Conservation (phyloP, 352 stramenopile species). For the Phytopythium oedochilum region DNA sequence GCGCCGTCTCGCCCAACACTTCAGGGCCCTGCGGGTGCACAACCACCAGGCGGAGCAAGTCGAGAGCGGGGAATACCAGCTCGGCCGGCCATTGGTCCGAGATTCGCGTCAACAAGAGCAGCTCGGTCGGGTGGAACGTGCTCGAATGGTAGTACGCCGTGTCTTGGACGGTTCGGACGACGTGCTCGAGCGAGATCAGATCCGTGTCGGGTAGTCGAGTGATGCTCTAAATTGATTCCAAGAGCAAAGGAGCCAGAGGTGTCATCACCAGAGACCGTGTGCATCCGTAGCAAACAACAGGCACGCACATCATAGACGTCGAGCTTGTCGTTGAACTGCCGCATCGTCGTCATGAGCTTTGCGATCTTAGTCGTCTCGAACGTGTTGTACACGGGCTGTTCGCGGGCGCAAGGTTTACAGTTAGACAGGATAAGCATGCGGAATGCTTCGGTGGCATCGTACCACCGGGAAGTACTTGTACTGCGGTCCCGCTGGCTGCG, state of each 20-base stretch:
- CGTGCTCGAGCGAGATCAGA: conserved; percentile 48
- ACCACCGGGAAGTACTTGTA: conserved; percentile 75
- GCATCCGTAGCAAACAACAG: not conserved
- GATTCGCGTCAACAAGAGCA: conserved; percentile 55
- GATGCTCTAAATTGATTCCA: conserved; percentile 5
- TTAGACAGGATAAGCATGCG: not conserved
- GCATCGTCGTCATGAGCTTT: conserved; percentile 90
- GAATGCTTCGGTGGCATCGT: too few relatives aligned
- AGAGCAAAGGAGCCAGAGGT: too few relatives aligned
- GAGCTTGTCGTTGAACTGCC: conserved; percentile 86
- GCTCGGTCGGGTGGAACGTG: conserved; percentile 58
- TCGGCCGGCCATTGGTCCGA: conserved; percentile 66
- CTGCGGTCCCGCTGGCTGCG: conserved; percentile 6
- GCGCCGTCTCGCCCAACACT: conserved; percentile 25
- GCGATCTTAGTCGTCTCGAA: conserved; percentile 92
- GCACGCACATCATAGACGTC: conserved; percentile 41
- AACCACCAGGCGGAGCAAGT: conserved; percentile 88
- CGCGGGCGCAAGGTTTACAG: not conserved
- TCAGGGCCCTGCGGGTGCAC: conserved; percentile 82
- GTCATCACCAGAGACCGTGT: too few relatives aligned
- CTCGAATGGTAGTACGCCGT: conserved; percentile 92
- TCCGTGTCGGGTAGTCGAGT: conserved; percentile 38
- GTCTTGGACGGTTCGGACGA: conserved; percentile 66
- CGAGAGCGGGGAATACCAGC: conserved; percentile 87
- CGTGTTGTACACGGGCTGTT: conserved; percentile 80